A percentile compares a stretch with the other conserved stretches of the same genome.
These are phyloP conservation scores for Zangia roseola DNA, from an alignment of 768 basidiomycete genomes.

Conservation along the genomic window DNA sequence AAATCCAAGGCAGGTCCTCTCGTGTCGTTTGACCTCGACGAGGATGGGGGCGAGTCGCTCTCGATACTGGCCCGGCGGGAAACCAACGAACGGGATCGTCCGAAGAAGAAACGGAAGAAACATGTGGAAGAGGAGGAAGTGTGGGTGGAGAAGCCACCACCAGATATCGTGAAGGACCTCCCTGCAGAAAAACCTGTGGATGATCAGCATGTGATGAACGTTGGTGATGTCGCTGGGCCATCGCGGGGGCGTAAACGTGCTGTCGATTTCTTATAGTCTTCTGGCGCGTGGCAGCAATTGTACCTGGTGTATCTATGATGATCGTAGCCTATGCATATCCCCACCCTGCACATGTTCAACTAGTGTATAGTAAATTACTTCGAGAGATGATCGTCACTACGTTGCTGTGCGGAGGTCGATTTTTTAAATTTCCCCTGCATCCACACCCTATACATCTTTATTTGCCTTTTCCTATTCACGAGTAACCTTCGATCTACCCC, in stretches of 20 bases:
- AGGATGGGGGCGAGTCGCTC: conserved; percentile 46
- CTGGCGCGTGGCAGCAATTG: background rate
- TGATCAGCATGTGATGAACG: conserved; percentile 1
- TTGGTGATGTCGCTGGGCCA: conserved; percentile 25
- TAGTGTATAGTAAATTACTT: too few species aligned
- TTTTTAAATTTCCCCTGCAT: conserved; percentile 85
- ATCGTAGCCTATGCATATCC: background rate
- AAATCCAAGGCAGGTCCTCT: conserved; percentile 46
- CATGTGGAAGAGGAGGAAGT: conserved; percentile 48
- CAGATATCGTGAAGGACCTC: conserved; percentile 46
- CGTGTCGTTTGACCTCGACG: conserved; percentile 79
- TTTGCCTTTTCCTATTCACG: conserved; percentile 89
- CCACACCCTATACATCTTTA: conserved; percentile 98
- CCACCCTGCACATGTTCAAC: background rate
- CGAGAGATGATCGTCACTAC: background rate
- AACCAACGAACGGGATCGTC: conserved; percentile 35
- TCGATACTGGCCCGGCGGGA: conserved; percentile 31
- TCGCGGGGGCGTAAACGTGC: conserved; percentile 62
- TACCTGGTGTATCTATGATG: background rate
- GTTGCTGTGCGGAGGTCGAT: background rate
- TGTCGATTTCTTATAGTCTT: conserved; percentile 66
- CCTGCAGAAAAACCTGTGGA: conserved; percentile 12
- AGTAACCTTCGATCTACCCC: conserved; percentile 88
- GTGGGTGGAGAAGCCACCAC: conserved; percentile 68
- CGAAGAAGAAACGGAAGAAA: conserved; percentile 44